Evolutionary conservation across 1,284 basidiomycete genomes (phyloP), one percentile per base, ranked within the genome.

Genomic region (Bondarzewia mesenterica): DNA sequence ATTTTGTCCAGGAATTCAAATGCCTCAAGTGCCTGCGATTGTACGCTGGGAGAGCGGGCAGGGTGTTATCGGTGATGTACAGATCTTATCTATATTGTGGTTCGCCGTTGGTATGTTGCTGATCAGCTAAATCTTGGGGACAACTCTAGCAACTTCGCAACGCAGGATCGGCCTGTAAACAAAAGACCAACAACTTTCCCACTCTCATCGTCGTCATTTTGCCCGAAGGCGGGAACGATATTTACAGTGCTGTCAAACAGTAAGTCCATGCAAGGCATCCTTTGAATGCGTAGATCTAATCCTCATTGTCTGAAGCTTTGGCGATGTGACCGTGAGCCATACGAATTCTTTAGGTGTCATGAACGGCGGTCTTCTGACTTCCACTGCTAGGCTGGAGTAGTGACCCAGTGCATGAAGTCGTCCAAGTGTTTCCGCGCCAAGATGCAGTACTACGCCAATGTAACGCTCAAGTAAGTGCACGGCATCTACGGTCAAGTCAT

Each of bases 191-290:
- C 10, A 55, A 58, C 4, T 63, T 66, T 2, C 85, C 85, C 0
- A 71, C 68, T 7, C 68, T 88, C 2, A 70, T 88, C 20, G 75
- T 89, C 1, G 75, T 80, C n/a, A 63, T 89, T 43, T 69, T 89
- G n/a, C 86, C 86, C 0, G 85, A 89, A 50, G 74, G 74, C 1
- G 82, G 78, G 0, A 80, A 82, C 38, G 83, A 88, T 45, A 77
- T 88, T 16, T 89, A 89, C 58, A 80, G 74, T 1, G 76, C 78
- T n/a, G 74, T 89, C 12, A 89, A 89, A 63, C 79, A 85, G 85
- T 88, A 60, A 56, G 82, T 18, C 10, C 21, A 10, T 18, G 10
- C 10, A 3, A 18, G 15, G 10, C 21, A 18, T 36, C 20, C 29
- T 45, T 25, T 52, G 15, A 51, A 42, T 5, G 12, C 12, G 10